Base-by-base conservation (phyloP, 2,329 filamentous ascomycete genomes). In the Zarea fungicola region DNA sequence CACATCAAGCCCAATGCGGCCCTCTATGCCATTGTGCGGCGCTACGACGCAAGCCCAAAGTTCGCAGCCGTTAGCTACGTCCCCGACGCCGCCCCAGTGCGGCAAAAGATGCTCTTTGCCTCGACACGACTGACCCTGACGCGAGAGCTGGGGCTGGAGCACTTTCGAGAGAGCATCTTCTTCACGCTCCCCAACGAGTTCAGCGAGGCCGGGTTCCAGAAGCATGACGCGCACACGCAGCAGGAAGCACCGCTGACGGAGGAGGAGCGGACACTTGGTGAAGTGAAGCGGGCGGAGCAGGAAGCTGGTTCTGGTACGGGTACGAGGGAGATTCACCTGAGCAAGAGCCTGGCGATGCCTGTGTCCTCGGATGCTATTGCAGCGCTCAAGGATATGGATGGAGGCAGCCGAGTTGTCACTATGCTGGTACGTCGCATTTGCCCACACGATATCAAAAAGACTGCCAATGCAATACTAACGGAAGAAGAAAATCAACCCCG, bases 91-190 rank as follows among this genome's bases (percentile, higher is more conserved):
- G 88, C 88, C 32, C 85, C 84, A 23, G 87, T 93, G 49, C 83
- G 88, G 32, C 85, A 89, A 64, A 93, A 93, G 75, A 93, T 89
- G 84, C 78, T 93, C 19, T 91, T 92, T 65, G 87, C 88, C 6
- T 80, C 83, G 21, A 91, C 88, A 23, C 79, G 87, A 9, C 73
- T 91, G 58, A 87, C 87, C 1, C 75, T 93, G 1, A 78, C 85
- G 42, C 79, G 87, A 35, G 87, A 92, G 67, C 74, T 93, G 9
- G 88, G 89, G 39, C 79, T 81, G 47, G 87, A 93, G 64, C 77
- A 89, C 59, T 92, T 93, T 67, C 73, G 84, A 44, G 85, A 91
- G 63, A 85, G 80, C 21, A 74, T 92, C 35, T 89, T 91, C 62
- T 80, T 78, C 10, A 92, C 86, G 1, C 79, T 76, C 34, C 71